These are phyloP conservation scores for Mangifera indica DNA, from an alignment of 345 rosid genomes.

Conservation along the genomic window DNA sequence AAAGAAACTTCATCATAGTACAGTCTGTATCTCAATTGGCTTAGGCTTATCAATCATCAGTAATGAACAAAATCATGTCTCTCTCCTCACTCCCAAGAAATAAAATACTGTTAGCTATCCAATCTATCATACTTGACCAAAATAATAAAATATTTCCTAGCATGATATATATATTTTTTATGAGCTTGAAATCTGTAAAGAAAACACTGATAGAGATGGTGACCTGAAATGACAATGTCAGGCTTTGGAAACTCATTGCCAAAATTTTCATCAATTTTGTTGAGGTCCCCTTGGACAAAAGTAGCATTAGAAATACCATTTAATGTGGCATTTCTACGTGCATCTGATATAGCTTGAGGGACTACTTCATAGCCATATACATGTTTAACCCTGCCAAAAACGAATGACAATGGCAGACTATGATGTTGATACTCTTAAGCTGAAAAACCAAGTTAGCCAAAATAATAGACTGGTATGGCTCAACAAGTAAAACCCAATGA, in stretches of 20 bases:
- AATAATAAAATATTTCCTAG: not conserved
- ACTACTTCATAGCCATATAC: slow-evolving; percentile 95
- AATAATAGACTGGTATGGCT: not conserved
- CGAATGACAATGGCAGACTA: not conserved
- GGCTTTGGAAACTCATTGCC: slow-evolving; percentile 80
- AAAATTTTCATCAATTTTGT: slow-evolving; percentile 80
- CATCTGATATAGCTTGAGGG: slow-evolving; percentile 85
- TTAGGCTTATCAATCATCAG: not conserved
- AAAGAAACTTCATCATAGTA: not conserved
- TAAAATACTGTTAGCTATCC: not conserved
- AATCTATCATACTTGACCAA: not conserved
- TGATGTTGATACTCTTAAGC: not conserved
- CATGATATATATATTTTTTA: not conserved
- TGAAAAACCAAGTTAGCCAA: slow-evolving; percentile 7
- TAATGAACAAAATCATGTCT: not conserved
- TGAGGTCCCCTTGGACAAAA: slow-evolving; percentile 88
- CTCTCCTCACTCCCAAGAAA: not conserved
- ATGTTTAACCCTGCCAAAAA: slow-evolving; percentile 58
- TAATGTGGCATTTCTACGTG: slow-evolving; percentile 66
- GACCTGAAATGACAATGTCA: slow-evolving; percentile 84
- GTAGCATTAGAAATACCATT: slow-evolving; percentile 80
- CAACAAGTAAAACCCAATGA: not conserved
- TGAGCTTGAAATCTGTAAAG: slow-evolving; percentile 8
- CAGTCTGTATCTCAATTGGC: not conserved
- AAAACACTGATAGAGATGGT: slow-evolving; percentile 17